Evolutionary conservation across 2,329 filamentous ascomycete species (phyloP).

Genomic region (Fusarium robinianum): DNA sequence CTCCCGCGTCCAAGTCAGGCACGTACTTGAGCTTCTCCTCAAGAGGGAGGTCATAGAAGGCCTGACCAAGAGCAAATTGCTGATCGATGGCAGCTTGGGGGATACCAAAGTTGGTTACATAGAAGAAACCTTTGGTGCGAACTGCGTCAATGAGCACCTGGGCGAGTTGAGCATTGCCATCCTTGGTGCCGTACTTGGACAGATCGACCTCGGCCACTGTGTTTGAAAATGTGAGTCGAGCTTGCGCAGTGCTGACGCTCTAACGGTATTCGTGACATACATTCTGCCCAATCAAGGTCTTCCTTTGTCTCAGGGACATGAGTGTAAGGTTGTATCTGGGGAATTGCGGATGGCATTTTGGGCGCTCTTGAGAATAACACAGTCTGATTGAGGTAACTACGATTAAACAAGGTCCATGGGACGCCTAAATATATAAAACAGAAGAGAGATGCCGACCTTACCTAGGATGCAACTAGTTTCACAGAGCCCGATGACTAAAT

Average conservation of each 20-base stretch:
- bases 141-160: constrained; percentile 40
- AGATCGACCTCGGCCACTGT: constrained; percentile 43
- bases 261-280: too few species aligned
- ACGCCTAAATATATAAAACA: too few species aligned
- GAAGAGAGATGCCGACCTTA: too few species aligned
- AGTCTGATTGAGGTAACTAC: neutral
- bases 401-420: neutral
- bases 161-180: constrained; percentile 39
- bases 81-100: constrained; percentile 60
- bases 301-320: constrained; percentile 46
- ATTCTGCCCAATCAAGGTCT: constrained; percentile 44
- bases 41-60: constrained; percentile 56
- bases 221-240: too few species aligned
- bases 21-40: constrained; percentile 64
- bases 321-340: constrained; percentile 40
- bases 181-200: constrained; percentile 39
- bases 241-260: too few species aligned
- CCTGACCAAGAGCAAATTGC: constrained; percentile 63
- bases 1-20: constrained; percentile 52
- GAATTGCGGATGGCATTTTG: constrained; percentile 41
- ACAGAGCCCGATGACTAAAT: constrained; percentile 4
- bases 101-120: constrained; percentile 63
- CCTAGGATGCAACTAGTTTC: neutral
- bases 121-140: constrained; percentile 41
- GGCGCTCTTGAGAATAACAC: too few species aligned